Evolutionary conservation across 768 basidiomycete species (phyloP), one percentile per base, ranked within the genome.

Genomic region (Panellus pusillus): DNA sequence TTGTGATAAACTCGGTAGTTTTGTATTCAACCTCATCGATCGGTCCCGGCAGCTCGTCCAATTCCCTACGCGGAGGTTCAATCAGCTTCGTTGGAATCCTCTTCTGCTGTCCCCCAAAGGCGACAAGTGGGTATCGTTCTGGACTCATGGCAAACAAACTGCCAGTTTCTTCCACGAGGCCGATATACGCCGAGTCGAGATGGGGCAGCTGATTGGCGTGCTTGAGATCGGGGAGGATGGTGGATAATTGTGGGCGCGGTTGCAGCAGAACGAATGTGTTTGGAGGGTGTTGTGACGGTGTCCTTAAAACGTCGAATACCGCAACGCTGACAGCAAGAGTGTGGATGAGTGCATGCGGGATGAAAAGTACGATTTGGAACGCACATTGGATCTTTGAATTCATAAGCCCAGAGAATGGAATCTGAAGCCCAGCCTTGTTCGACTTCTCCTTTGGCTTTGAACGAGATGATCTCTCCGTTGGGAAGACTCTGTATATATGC

Each of bases 121-220:
- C 83, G 54, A 96, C 87, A 9, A 98, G 76, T 0, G 95, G 96
- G 65, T 82, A 98, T 8, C 79, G 80, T 11, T 80, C 76, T 0
- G 90, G 87, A 58, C 89, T 89, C 83, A 98, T 88, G 17, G 91
- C 93, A 62, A 85, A 96, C 1, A 97, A 75, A 38, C 87, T 89
- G 3, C 79, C 83, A 8, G 80, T 81, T 64, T 86, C 83, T 42
- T 82, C 79, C 14, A 93, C 79, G 15, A 89, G 71, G 2, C 93
- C 93, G 17, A 98, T 84, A 66, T 89, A 97, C 1, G 93, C 93
- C 0, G 82, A 78, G 27, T 86, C 79, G 6, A 76, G 68, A 47
- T 82, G 79, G 4, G 77, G 79, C 24, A 78, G 70, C 11, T 58
- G 24, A 24, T 24, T 24, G 24, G 6, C 24, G 24, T 24, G 24